Evolutionary conservation across 2,329 filamentous ascomycete genomes (phyloP).

Genomic region (Pseudopithomyces maydicus): DNA sequence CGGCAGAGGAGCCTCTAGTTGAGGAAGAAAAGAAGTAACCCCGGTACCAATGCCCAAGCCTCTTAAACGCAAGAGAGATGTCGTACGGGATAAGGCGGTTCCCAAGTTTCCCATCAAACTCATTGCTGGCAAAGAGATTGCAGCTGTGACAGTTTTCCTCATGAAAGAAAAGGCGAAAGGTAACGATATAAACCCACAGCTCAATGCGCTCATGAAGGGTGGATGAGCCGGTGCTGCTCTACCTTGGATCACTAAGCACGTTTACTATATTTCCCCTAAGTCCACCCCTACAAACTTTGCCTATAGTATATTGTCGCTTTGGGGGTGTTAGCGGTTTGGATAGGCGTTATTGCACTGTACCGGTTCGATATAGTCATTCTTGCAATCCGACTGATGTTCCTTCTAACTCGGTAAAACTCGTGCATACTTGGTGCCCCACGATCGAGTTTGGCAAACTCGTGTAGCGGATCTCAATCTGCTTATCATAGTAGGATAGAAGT

Average conservation of each 20-base stretch:
- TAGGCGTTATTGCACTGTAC: neutral
- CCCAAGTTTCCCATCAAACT: conserved; percentile 12
- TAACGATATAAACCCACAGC: conserved; percentile 18
- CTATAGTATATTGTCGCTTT: neutral
- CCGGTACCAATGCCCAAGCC: neutral
- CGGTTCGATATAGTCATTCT: neutral
- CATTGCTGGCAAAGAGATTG: conserved; percentile 16
- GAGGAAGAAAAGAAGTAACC: neutral
- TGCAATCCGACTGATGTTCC: neutral
- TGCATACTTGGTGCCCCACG: neutral
- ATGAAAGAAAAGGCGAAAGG: conserved; percentile 30
- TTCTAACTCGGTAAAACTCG: neutral
- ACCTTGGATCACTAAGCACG: neutral
- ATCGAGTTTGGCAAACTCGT: no score
- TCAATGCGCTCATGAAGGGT: conserved; percentile 8
- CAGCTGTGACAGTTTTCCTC: conserved; percentile 21
- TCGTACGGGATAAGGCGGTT: conserved; percentile 16
- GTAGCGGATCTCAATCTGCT: no score
- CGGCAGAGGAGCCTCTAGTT: neutral
- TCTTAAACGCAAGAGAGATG: conserved; percentile 19
- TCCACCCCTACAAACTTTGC: neutral
- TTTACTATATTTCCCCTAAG: neutral
- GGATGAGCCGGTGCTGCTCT: neutral
- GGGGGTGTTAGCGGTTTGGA: neutral
- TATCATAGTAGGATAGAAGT: no score